A percentile compares a stretch with the other conserved stretches of the same genome.
These are phyloP conservation scores for Diaporthe citrichinensis DNA, from an alignment of 2,329 filamentous ascomycete genomes.

Conservation along the genomic window DNA sequence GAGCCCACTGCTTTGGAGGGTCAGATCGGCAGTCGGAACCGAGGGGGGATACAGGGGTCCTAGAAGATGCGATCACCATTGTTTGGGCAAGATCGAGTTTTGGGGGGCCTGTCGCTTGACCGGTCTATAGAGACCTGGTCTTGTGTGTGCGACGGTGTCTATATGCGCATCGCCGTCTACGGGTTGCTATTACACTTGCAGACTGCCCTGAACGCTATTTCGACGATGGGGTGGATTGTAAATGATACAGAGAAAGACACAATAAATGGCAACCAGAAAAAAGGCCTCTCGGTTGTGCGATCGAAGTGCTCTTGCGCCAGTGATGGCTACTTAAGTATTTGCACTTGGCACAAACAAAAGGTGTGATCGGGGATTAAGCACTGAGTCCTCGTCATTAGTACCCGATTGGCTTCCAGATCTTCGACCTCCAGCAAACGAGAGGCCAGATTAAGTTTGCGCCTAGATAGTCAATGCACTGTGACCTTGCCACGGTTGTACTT, in stretches of 20 bases:
- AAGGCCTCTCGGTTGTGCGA: neutral
- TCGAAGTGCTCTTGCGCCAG: neutral
- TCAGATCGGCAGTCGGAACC: conserved; percentile 25
- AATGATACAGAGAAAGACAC: neutral
- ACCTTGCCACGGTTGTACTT: neutral
- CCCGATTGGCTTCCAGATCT: neutral
- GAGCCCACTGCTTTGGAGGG: conserved; percentile 4
- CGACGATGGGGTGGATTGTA: neutral
- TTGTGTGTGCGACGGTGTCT: neutral
- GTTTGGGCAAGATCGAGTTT: neutral
- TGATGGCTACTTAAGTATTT: neutral
- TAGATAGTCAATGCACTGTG: neutral
- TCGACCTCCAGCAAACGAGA: neutral
- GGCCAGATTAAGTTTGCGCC: conserved; percentile 4
- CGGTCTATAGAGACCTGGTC: neutral
- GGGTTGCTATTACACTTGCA: neutral
- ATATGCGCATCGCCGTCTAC: neutral
- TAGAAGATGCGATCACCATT: neutral
- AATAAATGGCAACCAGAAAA: neutral
- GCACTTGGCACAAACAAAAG: neutral
- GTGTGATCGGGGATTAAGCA: neutral
- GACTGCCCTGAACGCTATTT: neutral
- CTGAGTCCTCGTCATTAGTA: neutral
- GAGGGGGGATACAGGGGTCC: neutral
- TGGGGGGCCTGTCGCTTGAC: neutral